phyloP scores from a whole-genome alignment of 805 yeast species.

The Candida chauliodis region DNA sequence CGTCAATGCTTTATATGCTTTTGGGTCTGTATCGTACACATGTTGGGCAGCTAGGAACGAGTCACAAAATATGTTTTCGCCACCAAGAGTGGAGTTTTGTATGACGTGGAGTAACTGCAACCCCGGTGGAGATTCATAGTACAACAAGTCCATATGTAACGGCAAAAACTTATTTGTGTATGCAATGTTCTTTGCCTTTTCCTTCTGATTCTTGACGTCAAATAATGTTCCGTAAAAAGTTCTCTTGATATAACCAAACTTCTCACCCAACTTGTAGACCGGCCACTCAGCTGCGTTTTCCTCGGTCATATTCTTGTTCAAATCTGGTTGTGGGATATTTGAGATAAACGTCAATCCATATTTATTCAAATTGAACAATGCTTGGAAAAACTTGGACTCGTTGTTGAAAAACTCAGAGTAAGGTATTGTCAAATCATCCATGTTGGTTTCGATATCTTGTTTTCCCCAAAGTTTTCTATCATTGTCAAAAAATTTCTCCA shows the following conservation, averaged over 20 bases:
- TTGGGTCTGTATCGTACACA: conserved; percentile 54
- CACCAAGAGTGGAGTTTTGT: conserved; percentile 54
- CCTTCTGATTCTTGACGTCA: conserved; percentile 51
- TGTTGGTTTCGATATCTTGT: conserved; percentile 19
- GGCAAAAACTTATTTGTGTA: conserved; percentile 63
- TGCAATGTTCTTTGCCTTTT: conserved; percentile 62
- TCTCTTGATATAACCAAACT: conserved; percentile 64
- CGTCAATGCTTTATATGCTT: conserved; percentile 59
- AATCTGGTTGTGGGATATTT: conserved; percentile 45
- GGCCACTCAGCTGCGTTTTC: conserved; percentile 40
- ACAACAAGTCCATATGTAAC: conserved; percentile 72
- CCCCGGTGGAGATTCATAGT: conserved; percentile 81
- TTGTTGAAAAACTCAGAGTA: conserved; percentile 40
- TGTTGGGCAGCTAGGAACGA: conserved; percentile 60
- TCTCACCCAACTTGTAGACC: conserved; percentile 37
- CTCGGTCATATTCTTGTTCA: conserved; percentile 31
- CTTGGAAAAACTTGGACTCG: conserved; percentile 29
- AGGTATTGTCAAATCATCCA: conserved; percentile 19
- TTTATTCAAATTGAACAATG: conserved; percentile 45
- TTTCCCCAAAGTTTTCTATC: conserved; percentile 39
- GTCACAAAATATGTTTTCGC: conserved; percentile 68
- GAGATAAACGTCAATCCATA: conserved; percentile 57
- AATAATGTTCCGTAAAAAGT: conserved; percentile 73
- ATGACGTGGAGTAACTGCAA: conserved; percentile 65
- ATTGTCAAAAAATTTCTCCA: conserved; percentile 34